Evolutionary conservation across 305 asterid species (phyloP), one percentile per base, ranked within the genome.

Genomic region (Solanum hybrid): DNA sequence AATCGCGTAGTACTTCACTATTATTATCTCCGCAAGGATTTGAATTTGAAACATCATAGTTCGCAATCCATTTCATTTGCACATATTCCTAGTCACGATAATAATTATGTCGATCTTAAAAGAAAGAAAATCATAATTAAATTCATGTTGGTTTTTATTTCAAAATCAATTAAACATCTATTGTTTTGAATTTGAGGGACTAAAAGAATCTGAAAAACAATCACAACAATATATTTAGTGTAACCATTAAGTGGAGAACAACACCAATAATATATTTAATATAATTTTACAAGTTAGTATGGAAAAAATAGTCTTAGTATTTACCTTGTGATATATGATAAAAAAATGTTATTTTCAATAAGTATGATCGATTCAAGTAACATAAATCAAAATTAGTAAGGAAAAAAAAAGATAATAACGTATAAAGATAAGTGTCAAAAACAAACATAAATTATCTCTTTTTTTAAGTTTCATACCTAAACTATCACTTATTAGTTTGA

Each of bases 391-490:
- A 42, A 60, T 60, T 19, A 60, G 12, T 3, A 3, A 51, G 9
- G 9, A 19, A 19, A 60, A 64, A 56, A 64, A n/a, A 8, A 64
- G 5, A 66, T 66, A 19, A 60, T 60, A 19, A 60, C 17, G 17
- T 42, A 42, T 42, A 42, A 42, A 42, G 56, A 13, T 42, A 42
- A 42, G 1, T 42, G 56, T 42, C 56, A 42, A 42, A 42, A 42
- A 42, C 17, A 42, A 0, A 42, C 0, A 0, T 13, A 13, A 42
- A 13, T 0, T 42, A 42, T 42, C 19, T 2, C 19, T 1, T 12
- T 42, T 42, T 42, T 42, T 12, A 0, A 42, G 56, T 42, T 42
- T 42, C 56, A 42, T 42, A 42, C 2, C 0, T 42, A 42, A 42
- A 42, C 19, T 42, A 42, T 42, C 56, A 42, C 19, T 42, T 42